A percentile compares a stretch with the other conserved stretches of the same genome.
phyloP scores from a whole-genome alignment of 192 early-diverging fungal genomes.

The Coemansia aciculifera region DNA sequence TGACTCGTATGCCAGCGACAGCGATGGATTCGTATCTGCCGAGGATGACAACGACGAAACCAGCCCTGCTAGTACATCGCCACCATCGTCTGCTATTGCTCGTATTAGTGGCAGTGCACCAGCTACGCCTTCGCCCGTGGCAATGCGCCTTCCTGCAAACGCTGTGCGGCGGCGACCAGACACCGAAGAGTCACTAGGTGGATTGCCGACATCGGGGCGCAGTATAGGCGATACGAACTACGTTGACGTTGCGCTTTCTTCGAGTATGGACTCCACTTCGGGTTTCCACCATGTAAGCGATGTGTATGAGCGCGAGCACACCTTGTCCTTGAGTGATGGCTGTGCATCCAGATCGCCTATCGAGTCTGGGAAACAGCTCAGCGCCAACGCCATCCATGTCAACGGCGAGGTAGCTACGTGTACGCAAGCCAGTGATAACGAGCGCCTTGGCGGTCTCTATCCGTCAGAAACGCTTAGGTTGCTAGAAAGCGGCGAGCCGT shows the following conservation, averaged over 20 bases:
- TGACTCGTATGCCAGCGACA: conserved; percentile 33
- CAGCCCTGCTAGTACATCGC: neutral
- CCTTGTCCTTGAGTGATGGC: conserved; percentile 3
- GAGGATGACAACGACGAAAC: conserved; percentile 33
- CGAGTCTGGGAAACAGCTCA: neutral
- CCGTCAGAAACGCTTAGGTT: conserved; percentile 52
- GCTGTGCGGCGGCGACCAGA: conserved; percentile 13
- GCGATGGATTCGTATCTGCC: conserved; percentile 54
- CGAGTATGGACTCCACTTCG: conserved; percentile 49
- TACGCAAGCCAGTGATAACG: conserved; percentile 15
- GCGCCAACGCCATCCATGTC: neutral
- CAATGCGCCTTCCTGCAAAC: conserved; percentile 40
- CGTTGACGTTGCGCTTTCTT: conserved; percentile 43
- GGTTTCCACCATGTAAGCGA: conserved; percentile 52
- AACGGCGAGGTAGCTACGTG: conserved; percentile 6
- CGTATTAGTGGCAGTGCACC: neutral
- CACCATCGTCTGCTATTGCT: neutral
- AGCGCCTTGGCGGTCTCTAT: conserved; percentile 56
- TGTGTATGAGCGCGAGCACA: conserved; percentile 32
- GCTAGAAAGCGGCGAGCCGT: conserved; percentile 60
- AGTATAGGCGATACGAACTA: conserved; percentile 28
- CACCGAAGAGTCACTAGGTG: neutral
- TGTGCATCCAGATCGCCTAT: neutral
- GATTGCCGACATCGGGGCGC: neutral
- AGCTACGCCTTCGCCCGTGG: neutral